These are phyloP conservation scores for Lipomyces japonicus DNA, from an alignment of 805 yeast genomes.

Conservation along the genomic window DNA sequence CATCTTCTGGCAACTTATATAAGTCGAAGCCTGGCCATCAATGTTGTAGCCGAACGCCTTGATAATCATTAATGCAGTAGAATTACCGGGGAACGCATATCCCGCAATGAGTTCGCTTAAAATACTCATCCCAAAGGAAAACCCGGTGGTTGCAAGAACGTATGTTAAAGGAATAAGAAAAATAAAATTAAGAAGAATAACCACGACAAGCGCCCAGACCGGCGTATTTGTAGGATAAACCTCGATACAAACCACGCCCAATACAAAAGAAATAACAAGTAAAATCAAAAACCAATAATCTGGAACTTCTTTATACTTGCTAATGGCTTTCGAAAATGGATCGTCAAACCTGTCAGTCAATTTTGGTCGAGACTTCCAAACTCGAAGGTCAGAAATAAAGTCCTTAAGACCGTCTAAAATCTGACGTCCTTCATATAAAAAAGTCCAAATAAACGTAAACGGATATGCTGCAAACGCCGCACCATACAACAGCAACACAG, in stretches of 20 bases:
- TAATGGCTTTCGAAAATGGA: no score
- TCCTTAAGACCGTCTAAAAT: no score
- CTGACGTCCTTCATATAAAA: no score
- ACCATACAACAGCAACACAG: slow-evolving; percentile 56
- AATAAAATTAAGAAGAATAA: slow-evolving; percentile 50
- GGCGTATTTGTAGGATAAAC: slow-evolving; percentile 53
- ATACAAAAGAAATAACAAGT: slow-evolving; percentile 45
- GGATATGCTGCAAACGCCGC: slow-evolving; percentile 56
- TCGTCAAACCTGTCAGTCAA: no score
- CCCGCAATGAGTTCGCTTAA: slow-evolving; percentile 63
- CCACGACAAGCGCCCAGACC: slow-evolving; percentile 58
- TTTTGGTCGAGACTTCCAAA: no score
- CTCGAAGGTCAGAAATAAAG: no score
- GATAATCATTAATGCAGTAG: slow-evolving; percentile 59
- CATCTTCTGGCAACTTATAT: slow-evolving; percentile 55
- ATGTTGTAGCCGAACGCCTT: slow-evolving; percentile 58
- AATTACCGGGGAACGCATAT: slow-evolving; percentile 57
- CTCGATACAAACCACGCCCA: slow-evolving; percentile 44
- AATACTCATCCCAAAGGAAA: slow-evolving; percentile 56
- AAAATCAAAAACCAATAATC: slow-evolving; percentile 56
- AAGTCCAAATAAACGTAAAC: slow-evolving; percentile 46
- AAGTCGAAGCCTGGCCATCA: slow-evolving; percentile 53
- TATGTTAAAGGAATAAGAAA: slow-evolving; percentile 61
- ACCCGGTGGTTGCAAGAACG: slow-evolving; percentile 60
- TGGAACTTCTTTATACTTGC: slow-evolving; percentile 57